phyloP scores from a whole-genome alignment of 2,329 filamentous ascomycete species.

The Claviceps sp. region DNA sequence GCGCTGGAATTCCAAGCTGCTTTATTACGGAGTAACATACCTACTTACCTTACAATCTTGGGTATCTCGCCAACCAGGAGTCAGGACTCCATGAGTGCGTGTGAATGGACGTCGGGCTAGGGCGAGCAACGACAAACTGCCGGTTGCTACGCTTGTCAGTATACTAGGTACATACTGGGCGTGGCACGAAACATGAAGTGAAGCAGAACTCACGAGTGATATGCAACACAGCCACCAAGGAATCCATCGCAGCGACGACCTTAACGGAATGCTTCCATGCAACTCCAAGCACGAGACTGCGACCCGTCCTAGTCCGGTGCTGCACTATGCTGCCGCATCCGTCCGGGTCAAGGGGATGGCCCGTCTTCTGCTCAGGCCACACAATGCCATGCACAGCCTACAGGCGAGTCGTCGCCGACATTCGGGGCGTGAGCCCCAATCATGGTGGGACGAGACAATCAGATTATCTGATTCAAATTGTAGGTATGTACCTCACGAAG shows the following conservation, averaged over 20 bases:
- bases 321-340: neutral
- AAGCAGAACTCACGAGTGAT: conserved; percentile 2
- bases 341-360: neutral
- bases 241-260: conserved; percentile 1
- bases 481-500: too few species aligned
- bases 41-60: too few species aligned
- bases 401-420: neutral
- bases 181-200: conserved; percentile 1
- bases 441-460: neutral
- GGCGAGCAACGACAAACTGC: neutral
- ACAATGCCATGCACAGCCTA: neutral
- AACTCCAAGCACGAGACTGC: neutral
- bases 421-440: neutral
- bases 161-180: neutral
- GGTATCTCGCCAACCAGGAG: too few species aligned
- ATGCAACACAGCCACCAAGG: conserved; percentile 1
- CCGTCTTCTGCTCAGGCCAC: neutral
- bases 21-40: too few species aligned
- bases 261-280: neutral
- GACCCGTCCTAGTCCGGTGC: neutral
- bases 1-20: too few species aligned
- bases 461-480: neutral
- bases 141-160: neutral
- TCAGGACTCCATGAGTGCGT: too few species aligned
- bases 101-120: too few species aligned